Conservation (phyloP, 805 yeast genomes). For the Starmerella lactis-condensi region DNA sequence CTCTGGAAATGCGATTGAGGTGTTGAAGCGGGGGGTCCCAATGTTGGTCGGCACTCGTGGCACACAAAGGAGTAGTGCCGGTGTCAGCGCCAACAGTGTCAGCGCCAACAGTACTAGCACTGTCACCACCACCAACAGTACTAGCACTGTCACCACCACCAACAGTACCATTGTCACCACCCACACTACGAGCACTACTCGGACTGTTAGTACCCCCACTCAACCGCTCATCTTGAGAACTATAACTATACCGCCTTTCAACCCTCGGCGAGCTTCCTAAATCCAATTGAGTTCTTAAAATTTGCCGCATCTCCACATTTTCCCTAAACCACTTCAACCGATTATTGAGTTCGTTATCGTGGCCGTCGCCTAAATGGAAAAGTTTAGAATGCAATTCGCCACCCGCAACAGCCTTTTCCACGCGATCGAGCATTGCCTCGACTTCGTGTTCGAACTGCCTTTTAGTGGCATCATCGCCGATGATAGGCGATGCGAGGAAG, state of each 20-base stretch:
- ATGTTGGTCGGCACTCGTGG: too few species aligned
- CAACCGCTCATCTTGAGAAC: too few species aligned
- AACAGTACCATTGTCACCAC: not conserved
- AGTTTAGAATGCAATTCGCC: slow-evolving; percentile 23
- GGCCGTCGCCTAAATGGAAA: slow-evolving; percentile 15
- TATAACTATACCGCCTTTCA: too few species aligned
- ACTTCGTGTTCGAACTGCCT: slow-evolving; percentile 17
- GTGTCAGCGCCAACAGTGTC: not conserved
- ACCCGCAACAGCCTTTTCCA: slow-evolving; percentile 24
- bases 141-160: not conserved
- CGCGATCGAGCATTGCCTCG: slow-evolving; percentile 19
- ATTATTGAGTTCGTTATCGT: slow-evolving; percentile 16
- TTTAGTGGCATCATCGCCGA: slow-evolving; percentile 22
- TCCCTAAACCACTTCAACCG: slow-evolving; percentile 9
- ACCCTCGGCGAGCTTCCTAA: too few species aligned
- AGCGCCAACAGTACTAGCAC: not conserved
- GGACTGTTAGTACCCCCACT: not conserved
- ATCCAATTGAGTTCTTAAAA: slow-evolving; percentile 6
- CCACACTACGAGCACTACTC: not conserved
- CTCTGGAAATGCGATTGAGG: slow-evolving; percentile 15
- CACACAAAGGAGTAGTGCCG: too few species aligned
- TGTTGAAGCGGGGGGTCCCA: slow-evolving; percentile 7
- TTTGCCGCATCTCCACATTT: slow-evolving; percentile 4
- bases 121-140: not conserved
- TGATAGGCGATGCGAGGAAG: slow-evolving; percentile 17